These are phyloP conservation scores for Linaria vulgaris DNA, from an alignment of 257 asterid species.

Conservation along the genomic window DNA sequence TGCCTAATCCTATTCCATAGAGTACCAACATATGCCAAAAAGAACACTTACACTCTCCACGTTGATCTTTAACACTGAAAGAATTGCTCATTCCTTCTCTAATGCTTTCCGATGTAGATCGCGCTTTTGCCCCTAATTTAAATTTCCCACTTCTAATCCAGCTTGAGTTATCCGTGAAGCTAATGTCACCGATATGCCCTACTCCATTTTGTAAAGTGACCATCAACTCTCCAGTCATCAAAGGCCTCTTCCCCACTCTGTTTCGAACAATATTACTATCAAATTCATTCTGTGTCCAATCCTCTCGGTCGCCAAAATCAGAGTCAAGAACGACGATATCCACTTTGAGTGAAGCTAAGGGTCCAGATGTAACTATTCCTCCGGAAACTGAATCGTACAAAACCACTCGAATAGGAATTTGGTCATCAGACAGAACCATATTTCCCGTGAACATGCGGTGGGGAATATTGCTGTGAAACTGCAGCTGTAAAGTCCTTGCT, in stretches of 20 bases:
- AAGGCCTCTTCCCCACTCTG: slow-evolving; percentile 42
- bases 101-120: slow-evolving; percentile 29
- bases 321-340: slow-evolving; percentile 39
- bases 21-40: too few species aligned
- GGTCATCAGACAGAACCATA: slow-evolving; percentile 33
- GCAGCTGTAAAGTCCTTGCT: slow-evolving; percentile 27
- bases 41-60: slow-evolving; percentile 75
- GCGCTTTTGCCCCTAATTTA: slow-evolving; percentile 42
- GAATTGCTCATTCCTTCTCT: slow-evolving; percentile 79
- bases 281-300: slow-evolving; percentile 37
- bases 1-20: background rate
- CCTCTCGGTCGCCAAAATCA: slow-evolving; percentile 35
- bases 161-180: slow-evolving; percentile 58
- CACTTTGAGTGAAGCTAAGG: slow-evolving; percentile 35
- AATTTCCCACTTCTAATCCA: slow-evolving; percentile 60
- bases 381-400: slow-evolving; percentile 34
- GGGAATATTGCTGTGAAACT: slow-evolving; percentile 35
- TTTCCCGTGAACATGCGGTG: slow-evolving; percentile 38
- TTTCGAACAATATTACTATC: slow-evolving; percentile 32
- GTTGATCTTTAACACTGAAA: slow-evolving; percentile 85
- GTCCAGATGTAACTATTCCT: slow-evolving; percentile 31
- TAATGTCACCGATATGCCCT: slow-evolving; percentile 39
- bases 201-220: slow-evolving; percentile 39
- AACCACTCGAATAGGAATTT: slow-evolving; percentile 28
- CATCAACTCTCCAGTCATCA: slow-evolving; percentile 39